A percentile compares a stretch with the other conserved stretches of the same genome.
Evolutionary conservation across 345 rosid species (phyloP).

Genomic region (Atalantia buxifolia): DNA sequence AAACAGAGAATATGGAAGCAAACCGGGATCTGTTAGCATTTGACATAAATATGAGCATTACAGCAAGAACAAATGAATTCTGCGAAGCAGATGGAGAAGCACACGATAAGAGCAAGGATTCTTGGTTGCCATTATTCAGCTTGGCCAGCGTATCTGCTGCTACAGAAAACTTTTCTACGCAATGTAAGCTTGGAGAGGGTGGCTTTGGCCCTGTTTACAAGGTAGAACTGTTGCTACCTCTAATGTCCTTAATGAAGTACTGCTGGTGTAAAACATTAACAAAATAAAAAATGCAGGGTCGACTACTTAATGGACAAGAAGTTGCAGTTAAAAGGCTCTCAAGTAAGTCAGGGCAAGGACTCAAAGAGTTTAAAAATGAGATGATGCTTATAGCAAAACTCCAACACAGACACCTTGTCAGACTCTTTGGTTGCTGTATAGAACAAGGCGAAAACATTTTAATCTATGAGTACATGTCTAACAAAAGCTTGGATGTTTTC

Average conservation of each 20-base stretch:
- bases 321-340: conserved; percentile 42
- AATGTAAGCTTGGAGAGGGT: conserved; percentile 36
- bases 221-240: not conserved
- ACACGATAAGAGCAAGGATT: not conserved
- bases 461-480: not conserved
- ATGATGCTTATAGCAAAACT: conserved; percentile 16
- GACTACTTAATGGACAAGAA: conserved; percentile 21
- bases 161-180: conserved; percentile 20
- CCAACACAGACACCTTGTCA: not conserved
- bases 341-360: conserved; percentile 30
- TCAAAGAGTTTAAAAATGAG: conserved; percentile 32
- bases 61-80: not conserved
- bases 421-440: not conserved
- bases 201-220: conserved; percentile 38
- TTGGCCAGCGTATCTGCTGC: conserved; percentile 18
- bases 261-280: not conserved
- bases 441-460: not conserved
- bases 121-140: conserved; percentile 21
- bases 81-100: not conserved
- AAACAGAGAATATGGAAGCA: not conserved
- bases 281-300: conserved; percentile 7
- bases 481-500: not conserved
- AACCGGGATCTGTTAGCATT: conserved; percentile 15
- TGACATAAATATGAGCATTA: conserved; percentile 10
- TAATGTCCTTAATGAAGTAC: not conserved